These are phyloP conservation scores for Arctium minus DNA, from an alignment of 129 eudicot species.

Conservation along the genomic window DNA sequence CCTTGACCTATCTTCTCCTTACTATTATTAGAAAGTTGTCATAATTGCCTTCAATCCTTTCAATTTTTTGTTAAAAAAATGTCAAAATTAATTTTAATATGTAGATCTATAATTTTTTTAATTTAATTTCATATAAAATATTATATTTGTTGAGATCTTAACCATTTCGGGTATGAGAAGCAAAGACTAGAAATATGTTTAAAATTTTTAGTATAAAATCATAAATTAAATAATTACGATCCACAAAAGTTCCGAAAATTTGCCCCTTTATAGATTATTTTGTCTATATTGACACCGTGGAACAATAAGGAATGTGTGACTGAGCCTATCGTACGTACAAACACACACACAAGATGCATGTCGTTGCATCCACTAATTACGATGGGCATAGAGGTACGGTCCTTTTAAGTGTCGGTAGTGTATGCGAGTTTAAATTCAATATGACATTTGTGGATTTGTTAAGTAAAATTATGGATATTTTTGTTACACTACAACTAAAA, in stretches of 20 bases:
- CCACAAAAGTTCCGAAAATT: no score
- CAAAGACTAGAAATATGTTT: neutral
- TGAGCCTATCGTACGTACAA: neutral
- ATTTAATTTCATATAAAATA: no score
- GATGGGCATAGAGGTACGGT: neutral
- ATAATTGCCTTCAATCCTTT: neutral
- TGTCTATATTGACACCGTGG: neutral
- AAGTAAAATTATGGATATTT: neutral
- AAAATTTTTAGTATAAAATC: no score
- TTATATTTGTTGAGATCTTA: neutral
- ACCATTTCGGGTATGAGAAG: neutral
- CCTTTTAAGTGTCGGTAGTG: no score
- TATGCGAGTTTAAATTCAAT: no score
- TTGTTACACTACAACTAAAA: neutral
- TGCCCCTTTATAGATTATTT: neutral
- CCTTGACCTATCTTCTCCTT: neutral
- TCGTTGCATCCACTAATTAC: no score
- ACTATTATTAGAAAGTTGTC: constrained; percentile 5
- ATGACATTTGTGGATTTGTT: no score
- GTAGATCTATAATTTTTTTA: neutral
- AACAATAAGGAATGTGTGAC: neutral
- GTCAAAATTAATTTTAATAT: neutral
- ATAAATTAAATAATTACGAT: no score
- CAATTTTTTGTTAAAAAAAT: neutral
- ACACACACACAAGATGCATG: neutral